Conservation (phyloP, 306 rosid genomes). For the Cucumis hystrix region DNA sequence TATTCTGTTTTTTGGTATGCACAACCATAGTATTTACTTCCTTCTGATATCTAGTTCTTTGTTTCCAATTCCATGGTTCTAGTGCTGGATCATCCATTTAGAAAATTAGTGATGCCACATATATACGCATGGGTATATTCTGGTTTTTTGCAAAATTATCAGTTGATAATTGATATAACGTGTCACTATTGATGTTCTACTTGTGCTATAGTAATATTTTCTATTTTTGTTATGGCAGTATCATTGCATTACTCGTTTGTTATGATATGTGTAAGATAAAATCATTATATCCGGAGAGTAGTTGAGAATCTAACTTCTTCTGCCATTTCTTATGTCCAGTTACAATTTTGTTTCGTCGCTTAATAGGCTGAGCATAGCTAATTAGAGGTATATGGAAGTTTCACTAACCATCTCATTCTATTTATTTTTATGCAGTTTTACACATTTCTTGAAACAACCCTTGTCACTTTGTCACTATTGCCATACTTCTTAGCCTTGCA, state of each 20-base stretch:
- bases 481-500: too few species aligned
- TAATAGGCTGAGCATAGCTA: not conserved
- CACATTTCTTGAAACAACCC: too few species aligned
- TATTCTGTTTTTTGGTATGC: too few species aligned
- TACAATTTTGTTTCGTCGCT: not conserved
- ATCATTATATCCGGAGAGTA: not conserved
- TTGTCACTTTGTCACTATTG: too few species aligned
- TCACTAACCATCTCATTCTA: not conserved
- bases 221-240: not conserved
- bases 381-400: not conserved
- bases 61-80: too few species aligned
- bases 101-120: too few species aligned
- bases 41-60: too few species aligned
- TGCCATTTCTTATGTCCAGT: not conserved
- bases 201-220: not conserved
- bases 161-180: not conserved
- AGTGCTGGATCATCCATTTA: too few species aligned
- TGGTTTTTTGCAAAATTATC: too few species aligned
- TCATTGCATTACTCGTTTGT: not conserved
- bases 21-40: too few species aligned
- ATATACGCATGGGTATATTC: too few species aligned
- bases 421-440: conserved; percentile 41
- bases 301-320: not conserved
- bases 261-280: not conserved
- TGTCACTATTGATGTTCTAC: not conserved